phyloP scores from a whole-genome alignment of 2,329 filamentous ascomycete genomes.

The Paracoccidioides brasiliensis region DNA sequence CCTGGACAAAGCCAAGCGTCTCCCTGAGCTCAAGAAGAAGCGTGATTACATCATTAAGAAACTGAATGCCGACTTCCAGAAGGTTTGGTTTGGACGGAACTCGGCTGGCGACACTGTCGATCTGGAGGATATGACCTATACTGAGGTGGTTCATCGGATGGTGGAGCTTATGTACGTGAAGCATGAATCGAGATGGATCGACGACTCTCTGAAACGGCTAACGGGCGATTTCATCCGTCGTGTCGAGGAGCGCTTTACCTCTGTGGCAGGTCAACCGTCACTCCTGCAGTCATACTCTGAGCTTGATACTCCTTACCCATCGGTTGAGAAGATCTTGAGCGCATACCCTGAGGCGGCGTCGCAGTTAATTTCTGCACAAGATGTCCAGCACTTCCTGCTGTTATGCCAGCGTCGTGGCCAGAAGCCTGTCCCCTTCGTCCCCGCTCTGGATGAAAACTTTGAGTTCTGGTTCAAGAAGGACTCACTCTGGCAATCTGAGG shows the following conservation, averaged over 20 bases:
- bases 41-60: slow-evolving; percentile 88
- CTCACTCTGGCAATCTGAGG: slow-evolving; percentile 97
- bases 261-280: slow-evolving; percentile 56
- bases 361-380: slow-evolving; percentile 95
- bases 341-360: slow-evolving; percentile 75
- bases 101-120: slow-evolving; percentile 68
- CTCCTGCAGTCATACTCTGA: slow-evolving; percentile 83
- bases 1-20: slow-evolving; percentile 84
- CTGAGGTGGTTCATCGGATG: slow-evolving; percentile 73
- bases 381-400: slow-evolving; percentile 91
- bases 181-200: slow-evolving; percentile 85
- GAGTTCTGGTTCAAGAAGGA: slow-evolving; percentile 99
- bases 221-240: slow-evolving; percentile 94
- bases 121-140: slow-evolving; percentile 91
- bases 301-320: slow-evolving; percentile 65
- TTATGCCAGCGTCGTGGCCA: slow-evolving; percentile 84
- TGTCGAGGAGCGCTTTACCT: slow-evolving; percentile 89
- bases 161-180: slow-evolving; percentile 85
- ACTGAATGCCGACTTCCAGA: slow-evolving; percentile 91
- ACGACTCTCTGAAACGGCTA: slow-evolving; percentile 65
- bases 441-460: slow-evolving; percentile 89
- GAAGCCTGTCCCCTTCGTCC: slow-evolving; percentile 95
- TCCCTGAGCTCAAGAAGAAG: slow-evolving; percentile 76
- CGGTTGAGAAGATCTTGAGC: slow-evolving; percentile 65
- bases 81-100: slow-evolving; percentile 91